These are phyloP conservation scores for Suillus subluteus DNA, from an alignment of 768 basidiomycete genomes.

Conservation along the genomic window DNA sequence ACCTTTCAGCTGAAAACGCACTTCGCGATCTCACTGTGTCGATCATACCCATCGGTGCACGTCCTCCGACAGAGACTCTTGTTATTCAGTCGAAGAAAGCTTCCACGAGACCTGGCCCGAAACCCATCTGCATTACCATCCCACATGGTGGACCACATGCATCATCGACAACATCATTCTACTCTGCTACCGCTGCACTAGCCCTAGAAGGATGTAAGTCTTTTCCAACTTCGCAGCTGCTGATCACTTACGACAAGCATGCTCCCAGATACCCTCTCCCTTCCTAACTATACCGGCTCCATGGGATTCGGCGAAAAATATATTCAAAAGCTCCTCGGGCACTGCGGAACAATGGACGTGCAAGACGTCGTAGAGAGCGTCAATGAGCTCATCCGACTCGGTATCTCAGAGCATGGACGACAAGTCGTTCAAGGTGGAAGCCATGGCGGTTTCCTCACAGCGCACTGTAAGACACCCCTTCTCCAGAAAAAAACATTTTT, in stretches of 20 bases:
- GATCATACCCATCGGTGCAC: constrained; percentile 53
- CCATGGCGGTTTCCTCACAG: constrained; percentile 69
- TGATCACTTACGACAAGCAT: not conserved
- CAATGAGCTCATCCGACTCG: constrained; percentile 50
- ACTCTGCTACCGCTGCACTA: constrained; percentile 44
- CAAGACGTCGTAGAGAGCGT: constrained; percentile 62
- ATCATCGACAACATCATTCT: constrained; percentile 50
- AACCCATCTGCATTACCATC: constrained; percentile 51
- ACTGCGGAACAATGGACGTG: constrained; percentile 68
- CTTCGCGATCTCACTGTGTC: constrained; percentile 45
- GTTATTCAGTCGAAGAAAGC: constrained; percentile 42
- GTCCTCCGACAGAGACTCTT: constrained; percentile 55
- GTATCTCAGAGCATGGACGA: constrained; percentile 53
- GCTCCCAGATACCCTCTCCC: constrained; percentile 55
- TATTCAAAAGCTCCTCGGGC: constrained; percentile 56
- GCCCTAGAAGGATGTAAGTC: constrained; percentile 65
- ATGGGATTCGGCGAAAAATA: constrained; percentile 66
- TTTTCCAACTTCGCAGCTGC: not conserved
- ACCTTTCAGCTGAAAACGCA: constrained; percentile 42
- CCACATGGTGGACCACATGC: constrained; percentile 71
- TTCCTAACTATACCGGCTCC: constrained; percentile 72
- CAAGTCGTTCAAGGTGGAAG: constrained; percentile 66
- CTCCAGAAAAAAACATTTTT: not conserved
- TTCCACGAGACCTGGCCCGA: constrained; percentile 18
- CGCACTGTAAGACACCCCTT: constrained; percentile 49